phyloP scores from a whole-genome alignment of 768 basidiomycete species.

The Rhizopogon vesiculosus region DNA sequence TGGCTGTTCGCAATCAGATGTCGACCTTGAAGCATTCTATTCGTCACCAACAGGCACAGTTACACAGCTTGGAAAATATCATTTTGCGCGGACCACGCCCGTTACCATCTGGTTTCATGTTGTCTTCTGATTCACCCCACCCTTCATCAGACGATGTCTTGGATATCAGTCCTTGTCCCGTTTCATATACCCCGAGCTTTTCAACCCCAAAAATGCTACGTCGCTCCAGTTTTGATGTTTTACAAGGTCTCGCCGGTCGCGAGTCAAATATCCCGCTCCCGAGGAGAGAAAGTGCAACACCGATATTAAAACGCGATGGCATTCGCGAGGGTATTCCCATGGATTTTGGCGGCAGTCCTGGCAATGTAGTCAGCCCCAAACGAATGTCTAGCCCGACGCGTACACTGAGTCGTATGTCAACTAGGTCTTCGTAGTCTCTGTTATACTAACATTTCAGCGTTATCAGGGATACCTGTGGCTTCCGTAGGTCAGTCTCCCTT shows the following conservation, averaged over 20 bases:
- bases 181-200: conserved; percentile 26
- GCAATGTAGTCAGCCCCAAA: conserved; percentile 37
- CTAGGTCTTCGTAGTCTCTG: conserved; percentile 3
- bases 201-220: conserved; percentile 49
- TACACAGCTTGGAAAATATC: conserved; percentile 64
- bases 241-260: conserved; percentile 68
- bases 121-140: conserved; percentile 34
- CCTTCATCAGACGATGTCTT: conserved; percentile 29
- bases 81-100: conserved; percentile 66
- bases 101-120: conserved; percentile 36
- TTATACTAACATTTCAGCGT: conserved; percentile 14
- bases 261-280: conserved; percentile 75
- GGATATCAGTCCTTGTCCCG: conserved; percentile 27
- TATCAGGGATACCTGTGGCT: conserved; percentile 68
- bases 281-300: conserved; percentile 41
- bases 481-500: conserved; percentile 59
- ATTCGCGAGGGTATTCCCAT: conserved; percentile 75
- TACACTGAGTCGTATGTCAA: conserved; percentile 70
- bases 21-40: conserved; percentile 80
- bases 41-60: conserved; percentile 78
- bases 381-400: conserved; percentile 70
- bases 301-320: conserved; percentile 41
- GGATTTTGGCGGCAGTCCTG: conserved; percentile 39
- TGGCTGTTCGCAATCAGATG: conserved; percentile 73
- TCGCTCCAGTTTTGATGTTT: conserved; percentile 67